Base-by-base conservation (phyloP, 192 early-diverging fungal species). In the Backusella macrospora region DNA sequence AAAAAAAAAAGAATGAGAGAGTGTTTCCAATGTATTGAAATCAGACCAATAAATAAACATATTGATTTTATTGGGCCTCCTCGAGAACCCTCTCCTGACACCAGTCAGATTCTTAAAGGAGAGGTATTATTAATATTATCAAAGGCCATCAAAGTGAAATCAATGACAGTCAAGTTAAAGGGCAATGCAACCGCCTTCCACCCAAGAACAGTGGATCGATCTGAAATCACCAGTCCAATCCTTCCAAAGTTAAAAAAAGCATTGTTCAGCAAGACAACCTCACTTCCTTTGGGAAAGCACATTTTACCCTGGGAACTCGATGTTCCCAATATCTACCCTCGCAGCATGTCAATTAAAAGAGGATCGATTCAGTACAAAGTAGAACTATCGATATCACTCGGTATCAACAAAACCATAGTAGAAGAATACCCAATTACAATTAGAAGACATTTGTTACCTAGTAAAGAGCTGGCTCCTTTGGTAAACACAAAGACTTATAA, bases 81-180 rank as follows among this genome's bases (percentile, higher is more conserved):
- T 29, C 21, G 45, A 34, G 43, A 43, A 16, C 39, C 73, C 38
- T 34, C 26, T 9, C 14, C 63, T 23, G n/a, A 29, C 38, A 29
- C 21, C 40, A 59, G 49, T 68, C 70, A 46, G 18, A 45, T 45
- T 16, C 46, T 79, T 15, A 47, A 75, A 43, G 79, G 79, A 15
- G 48, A 69, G 26, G 38, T 74, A 6, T 12, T 16, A 6, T 23
- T 81, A 16, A 52, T 68, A 16, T 40, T 81, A 18, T 67, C 40
- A 14, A 76, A 62, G 26, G 26, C 75, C 16, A 26, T 74, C 8
- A 81, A 76, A 23, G 70, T 77, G 15, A 59, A 68, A 23, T 62
- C 59, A 5, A 81, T 81, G 44, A 42, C 23, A 14, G 52, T 81
- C 0, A 81, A 77, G 67, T 72, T 81, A 68, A 81, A 77, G 43